Evolutionary conservation across 2,329 filamentous ascomycete genomes (phyloP).

Genomic region (Aspergillus proliferans): DNA sequence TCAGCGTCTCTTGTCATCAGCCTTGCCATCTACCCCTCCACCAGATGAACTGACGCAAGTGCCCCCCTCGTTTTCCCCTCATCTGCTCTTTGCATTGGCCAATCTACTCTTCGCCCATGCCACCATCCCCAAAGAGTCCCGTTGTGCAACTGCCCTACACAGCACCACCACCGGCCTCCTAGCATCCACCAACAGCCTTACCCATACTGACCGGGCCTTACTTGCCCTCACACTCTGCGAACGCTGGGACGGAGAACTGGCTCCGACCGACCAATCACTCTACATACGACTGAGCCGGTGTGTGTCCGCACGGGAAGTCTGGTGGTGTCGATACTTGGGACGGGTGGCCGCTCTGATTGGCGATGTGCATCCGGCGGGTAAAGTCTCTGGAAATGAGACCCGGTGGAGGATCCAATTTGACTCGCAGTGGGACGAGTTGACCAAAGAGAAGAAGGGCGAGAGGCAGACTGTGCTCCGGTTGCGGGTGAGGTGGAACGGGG

Average conservation of each 20-base stretch:
- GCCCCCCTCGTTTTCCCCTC: slow-evolving; percentile 39
- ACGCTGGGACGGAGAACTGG: slow-evolving; percentile 64
- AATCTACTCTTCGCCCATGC: slow-evolving; percentile 54
- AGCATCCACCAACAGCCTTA: slow-evolving; percentile 63
- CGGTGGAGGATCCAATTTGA: slow-evolving; percentile 35
- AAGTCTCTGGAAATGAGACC: slow-evolving; percentile 14
- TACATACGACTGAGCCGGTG: slow-evolving; percentile 49
- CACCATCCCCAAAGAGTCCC: slow-evolving; percentile 47
- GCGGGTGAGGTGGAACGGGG: slow-evolving; percentile 38
- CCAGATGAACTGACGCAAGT: slow-evolving; percentile 16
- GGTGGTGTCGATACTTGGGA: slow-evolving; percentile 62
- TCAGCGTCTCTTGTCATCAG: slow-evolving; percentile 42
- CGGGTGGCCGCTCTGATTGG: slow-evolving; percentile 54
- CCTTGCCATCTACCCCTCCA: slow-evolving; percentile 36
- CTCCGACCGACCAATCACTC: slow-evolving; percentile 52
- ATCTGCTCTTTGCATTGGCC: slow-evolving; percentile 51
- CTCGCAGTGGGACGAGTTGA: slow-evolving; percentile 34
- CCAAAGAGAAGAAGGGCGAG: slow-evolving; percentile 35
- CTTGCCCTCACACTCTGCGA: slow-evolving; percentile 67
- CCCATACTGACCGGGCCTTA: slow-evolving; percentile 64
- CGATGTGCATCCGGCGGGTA: slow-evolving; percentile 56
- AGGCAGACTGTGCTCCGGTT: slow-evolving; percentile 39
- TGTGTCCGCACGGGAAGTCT: slow-evolving; percentile 50
- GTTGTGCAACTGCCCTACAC: slow-evolving; percentile 65
- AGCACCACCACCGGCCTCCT: slow-evolving; percentile 63